Base-by-base conservation (phyloP, 2,329 filamentous ascomycete genomes). In the Alternaria infectoria region DNA sequence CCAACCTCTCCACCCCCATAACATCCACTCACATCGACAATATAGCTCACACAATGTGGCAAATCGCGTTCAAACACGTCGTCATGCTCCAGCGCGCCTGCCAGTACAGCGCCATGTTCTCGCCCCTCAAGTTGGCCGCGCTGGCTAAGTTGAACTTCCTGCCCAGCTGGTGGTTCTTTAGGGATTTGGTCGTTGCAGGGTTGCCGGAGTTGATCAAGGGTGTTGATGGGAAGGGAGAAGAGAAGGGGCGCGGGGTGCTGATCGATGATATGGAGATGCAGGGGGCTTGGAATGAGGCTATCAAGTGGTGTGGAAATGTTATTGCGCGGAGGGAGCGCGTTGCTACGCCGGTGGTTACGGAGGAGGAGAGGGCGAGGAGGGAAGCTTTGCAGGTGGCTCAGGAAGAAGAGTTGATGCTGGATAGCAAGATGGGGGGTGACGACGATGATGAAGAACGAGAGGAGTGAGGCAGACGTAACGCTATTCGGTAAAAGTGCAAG, bases 111-210 rank as follows among this genome's bases (percentile, higher is more conserved):
- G 51, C 68, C 36, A 62, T 69, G 52, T 65, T 62, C 23, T 32
- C 59, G 0, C 49, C 59, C 0, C 15, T 64, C 13, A 70, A 70
- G 15, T 54, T 75, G 0, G 59, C 67, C 0, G 65, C 66, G 5
- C 55, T 75, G 8, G 70, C 70, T 1, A 63, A 50, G 9, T 45
- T 71, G n/a, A 70, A 70, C 2, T 66, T 66, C n/a, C 12, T 74
- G 28, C 68, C 72, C 1, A 68, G 64, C 3, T 73, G 72, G 72
- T 75, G 70, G 70, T 68, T 66, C 23, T 28, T 74, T 0, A 49
- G 64, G 5, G 55, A 59, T 2, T 19, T 28, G 12, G 51, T 13
- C 2, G 50, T 55, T 1, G 21, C 3, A 1, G 57, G 17, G 13
- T 15, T 59, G 23, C 30, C 25, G 23, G 56, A 3, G 3, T 15